Evolutionary conservation across 2,329 filamentous ascomycete species (phyloP), one percentile per base, ranked within the genome.

Genomic region (Hypoxylon sp.): DNA sequence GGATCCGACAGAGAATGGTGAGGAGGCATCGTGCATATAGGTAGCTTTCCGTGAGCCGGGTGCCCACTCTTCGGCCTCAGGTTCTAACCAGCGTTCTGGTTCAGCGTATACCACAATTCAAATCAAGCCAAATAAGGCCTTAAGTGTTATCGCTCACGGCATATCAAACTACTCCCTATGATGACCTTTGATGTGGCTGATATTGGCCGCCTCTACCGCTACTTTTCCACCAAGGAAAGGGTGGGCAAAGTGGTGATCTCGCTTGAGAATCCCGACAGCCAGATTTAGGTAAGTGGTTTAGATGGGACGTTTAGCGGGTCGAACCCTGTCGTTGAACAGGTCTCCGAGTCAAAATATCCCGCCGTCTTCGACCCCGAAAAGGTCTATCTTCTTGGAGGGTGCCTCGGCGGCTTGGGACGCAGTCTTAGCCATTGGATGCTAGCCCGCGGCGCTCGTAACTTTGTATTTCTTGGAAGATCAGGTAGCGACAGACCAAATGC

Each of bases 1-100:
- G 2, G 45, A 36, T 82, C 61, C 85, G 80, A 72, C 82, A 84
- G 11, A 81, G 80, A n/a, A 83, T 69, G 3, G 82, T 78, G 0
- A 83, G 83, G 60, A 84, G 79, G 25, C 79, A 17, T 60, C 43
- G 7, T 41, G 38, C 56, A 66, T 67, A n/a, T n/a, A n/a, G n/a
- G n/a, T n/a, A 7, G 49, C 28, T 34, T 67, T 17, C 72, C 55
- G 69, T 41, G 72, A 71, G 61, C 76, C 79, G 5, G 70, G 57
- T 17, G 51, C 58, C 5, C 43, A 45, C n/a, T 51, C 30, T 38
- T 38, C 41, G 28, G 19, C 23, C 2, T 32, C 32, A 9, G 36
- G 49, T 5, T 57, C 34, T 34, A 71, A 21, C 68, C 65, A 71
- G 17, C 66, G 55, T 28, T 67, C 65, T 25, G 65, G 70, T 13